Conservation (phyloP, 2,329 filamentous ascomycete genomes). For the Microdochium trichocladiopsis region DNA sequence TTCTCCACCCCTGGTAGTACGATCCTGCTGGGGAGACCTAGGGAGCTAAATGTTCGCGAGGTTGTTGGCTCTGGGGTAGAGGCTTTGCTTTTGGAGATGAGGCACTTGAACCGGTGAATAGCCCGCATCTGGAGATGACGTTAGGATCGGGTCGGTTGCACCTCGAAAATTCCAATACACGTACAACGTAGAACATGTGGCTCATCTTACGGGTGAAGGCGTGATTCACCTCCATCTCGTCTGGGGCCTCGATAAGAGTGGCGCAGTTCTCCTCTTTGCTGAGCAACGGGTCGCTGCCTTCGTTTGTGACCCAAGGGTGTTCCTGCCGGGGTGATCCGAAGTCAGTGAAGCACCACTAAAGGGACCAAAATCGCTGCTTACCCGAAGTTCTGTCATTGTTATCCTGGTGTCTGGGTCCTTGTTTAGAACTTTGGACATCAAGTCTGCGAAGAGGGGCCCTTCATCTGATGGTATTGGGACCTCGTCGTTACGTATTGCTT, state of each 20-base stretch:
- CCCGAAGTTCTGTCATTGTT: slow-evolving; percentile 72
- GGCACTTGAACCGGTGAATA: slow-evolving; percentile 77
- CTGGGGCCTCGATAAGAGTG: slow-evolving; percentile 73
- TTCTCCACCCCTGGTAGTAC: neutral
- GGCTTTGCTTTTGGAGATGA: slow-evolving; percentile 46
- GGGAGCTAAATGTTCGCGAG: slow-evolving; percentile 9
- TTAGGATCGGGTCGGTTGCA: slow-evolving; percentile 5
- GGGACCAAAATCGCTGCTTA: slow-evolving; percentile 34
- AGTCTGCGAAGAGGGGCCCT: slow-evolving; percentile 62
- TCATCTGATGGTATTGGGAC: slow-evolving; percentile 55
- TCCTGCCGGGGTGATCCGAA: slow-evolving; percentile 47
- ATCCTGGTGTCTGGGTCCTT: slow-evolving; percentile 83
- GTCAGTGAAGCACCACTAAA: neutral
- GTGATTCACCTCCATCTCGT: slow-evolving; percentile 81
- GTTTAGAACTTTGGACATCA: slow-evolving; percentile 69
- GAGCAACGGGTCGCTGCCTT: slow-evolving; percentile 70
- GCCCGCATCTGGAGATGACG: slow-evolving; percentile 65
- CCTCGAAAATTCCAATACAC: slow-evolving; percentile 9
- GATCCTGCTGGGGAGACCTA: slow-evolving; percentile 10
- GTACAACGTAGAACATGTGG: slow-evolving; percentile 75
- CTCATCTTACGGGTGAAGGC: slow-evolving; percentile 89
- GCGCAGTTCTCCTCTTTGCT: slow-evolving; percentile 81
- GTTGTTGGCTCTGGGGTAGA: slow-evolving; percentile 29
- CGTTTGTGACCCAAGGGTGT: slow-evolving; percentile 87
- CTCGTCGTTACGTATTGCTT: slow-evolving; percentile 72